Conservation (phyloP, 192 early-diverging fungal species). For the Rhizoclosmatium globosum region DNA sequence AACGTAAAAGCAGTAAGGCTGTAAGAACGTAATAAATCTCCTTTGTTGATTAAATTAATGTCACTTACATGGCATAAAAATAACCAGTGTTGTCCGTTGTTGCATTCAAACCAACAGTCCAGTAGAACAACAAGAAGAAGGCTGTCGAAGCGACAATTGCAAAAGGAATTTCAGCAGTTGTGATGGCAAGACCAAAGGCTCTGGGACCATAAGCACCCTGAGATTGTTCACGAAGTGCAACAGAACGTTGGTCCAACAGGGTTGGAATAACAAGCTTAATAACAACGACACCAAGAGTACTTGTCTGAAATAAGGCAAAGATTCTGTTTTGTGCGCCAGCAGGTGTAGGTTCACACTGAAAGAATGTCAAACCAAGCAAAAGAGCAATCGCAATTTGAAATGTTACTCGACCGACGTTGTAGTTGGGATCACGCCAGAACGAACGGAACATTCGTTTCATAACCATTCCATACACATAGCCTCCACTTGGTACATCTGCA, state of each 20-base stretch:
- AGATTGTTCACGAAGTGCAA: conserved; percentile 72
- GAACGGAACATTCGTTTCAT: conserved; percentile 67
- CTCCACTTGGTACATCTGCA: conserved; percentile 53
- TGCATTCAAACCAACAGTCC: conserved; percentile 69
- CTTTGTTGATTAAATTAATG: neutral
- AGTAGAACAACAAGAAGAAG: conserved; percentile 81
- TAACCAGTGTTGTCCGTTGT: conserved; percentile 60
- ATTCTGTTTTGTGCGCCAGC: conserved; percentile 71
- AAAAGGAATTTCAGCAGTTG: conserved; percentile 77
- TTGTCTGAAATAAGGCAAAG: conserved; percentile 75
- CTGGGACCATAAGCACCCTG: conserved; percentile 74
- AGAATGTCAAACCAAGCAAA: conserved; percentile 80
- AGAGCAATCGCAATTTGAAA: conserved; percentile 58
- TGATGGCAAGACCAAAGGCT: conserved; percentile 68
- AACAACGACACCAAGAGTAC: conserved; percentile 71
- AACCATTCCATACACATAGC: conserved; percentile 66
- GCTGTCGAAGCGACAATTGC: conserved; percentile 64
- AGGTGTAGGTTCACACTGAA: conserved; percentile 61
- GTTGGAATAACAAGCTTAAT: conserved; percentile 76
- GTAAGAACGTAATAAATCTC: neutral
- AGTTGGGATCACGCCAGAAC: conserved; percentile 78
- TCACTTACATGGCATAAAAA: conserved; percentile 69
- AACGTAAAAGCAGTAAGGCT: conserved; percentile 57
- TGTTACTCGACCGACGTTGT: conserved; percentile 78
- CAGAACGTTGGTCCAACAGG: conserved; percentile 72